Base-by-base conservation (phyloP, 1,139 yeast genomes). In the Yamadazyma sp. region DNA sequence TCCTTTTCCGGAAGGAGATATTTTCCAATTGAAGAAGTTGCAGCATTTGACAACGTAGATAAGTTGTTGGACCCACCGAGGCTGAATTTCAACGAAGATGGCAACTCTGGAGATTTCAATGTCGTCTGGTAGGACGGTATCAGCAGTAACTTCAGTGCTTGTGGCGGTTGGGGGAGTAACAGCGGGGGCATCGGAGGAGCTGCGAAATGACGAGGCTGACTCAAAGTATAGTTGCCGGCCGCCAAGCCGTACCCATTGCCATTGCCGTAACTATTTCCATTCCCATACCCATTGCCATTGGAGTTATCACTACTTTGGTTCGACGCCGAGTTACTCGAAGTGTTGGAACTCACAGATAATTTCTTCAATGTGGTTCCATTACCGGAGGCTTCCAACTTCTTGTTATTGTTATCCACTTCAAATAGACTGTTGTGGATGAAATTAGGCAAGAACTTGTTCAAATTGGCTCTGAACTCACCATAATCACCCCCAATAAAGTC, bases 401-500 rank as follows among this genome's bases (percentile, higher is more conserved):
- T 34, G 23, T 34, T 37, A 7, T 17, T n/a, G n/a, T n/a, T 25
- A 8, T 40, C 47, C 2, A 11, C 36, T 28, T 27, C 38, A 4
- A 32, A 30, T 17, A 47, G 17, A 16, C 38, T 37, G 10, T 38
- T 26, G 26, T 32, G 39, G 20, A 48, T 39, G 38, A 37, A 45
- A 22, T 43, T 43, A 18, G 35, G 26, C 6, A 42, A 26, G 18
- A 50, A 45, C 3, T 18, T 34, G 5, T 25, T 23, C 36, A 49
- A 37, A 31, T 48, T 48, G 11, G 23, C 14, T 24, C 44, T 42
- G 32, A 45, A 45, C 4, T 31, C 37, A 18, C 3, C 26, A 22
- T 37, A 38, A 5, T 32, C 34, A 15, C 33, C 23, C 14, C 31
- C 31, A 10, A 39, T 34, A 16, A 44, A 54, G 15, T 50, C 45